phyloP scores from a whole-genome alignment of 176 grass and related monocot genomes.

The Eremochloa ophiuroides region DNA sequence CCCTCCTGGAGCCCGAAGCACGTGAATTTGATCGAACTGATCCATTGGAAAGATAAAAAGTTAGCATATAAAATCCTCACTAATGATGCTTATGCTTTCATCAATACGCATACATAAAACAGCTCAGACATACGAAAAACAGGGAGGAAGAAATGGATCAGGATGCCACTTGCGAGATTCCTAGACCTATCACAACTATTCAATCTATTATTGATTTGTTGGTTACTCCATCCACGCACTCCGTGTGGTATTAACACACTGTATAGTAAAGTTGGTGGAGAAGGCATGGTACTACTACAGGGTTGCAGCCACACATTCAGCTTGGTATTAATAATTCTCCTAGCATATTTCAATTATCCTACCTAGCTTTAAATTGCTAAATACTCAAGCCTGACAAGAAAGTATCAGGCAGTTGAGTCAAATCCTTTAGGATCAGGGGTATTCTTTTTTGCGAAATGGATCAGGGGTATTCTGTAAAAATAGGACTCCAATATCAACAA shows the following conservation, averaged over 20 bases:
- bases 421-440: background rate
- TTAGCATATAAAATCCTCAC: constrained; percentile 10
- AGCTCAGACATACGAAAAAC: background rate
- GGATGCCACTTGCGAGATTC: background rate
- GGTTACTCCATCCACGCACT: background rate
- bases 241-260: constrained; percentile 2
- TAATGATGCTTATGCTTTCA: background rate
- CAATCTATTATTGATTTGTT: background rate
- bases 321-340: constrained; percentile 19
- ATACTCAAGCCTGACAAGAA: background rate
- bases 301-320: constrained; percentile 1
- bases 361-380: constrained; percentile 26
- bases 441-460: too few species aligned
- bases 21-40: constrained; percentile 44
- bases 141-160: too few species aligned
- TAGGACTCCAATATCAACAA: background rate
- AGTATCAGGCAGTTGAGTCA: background rate
- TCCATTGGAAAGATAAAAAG: constrained; percentile 1
- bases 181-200: constrained; percentile 12
- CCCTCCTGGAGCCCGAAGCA: constrained; percentile 46
- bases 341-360: background rate
- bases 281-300: constrained; percentile 35
- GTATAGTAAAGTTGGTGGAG: constrained; percentile 33
- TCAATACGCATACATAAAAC: constrained; percentile 5
- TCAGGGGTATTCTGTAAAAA: background rate